Evolutionary conservation across 2,329 filamentous ascomycete genomes (phyloP), one percentile per base, ranked within the genome.

Genomic region (Cordyceps javanica): DNA sequence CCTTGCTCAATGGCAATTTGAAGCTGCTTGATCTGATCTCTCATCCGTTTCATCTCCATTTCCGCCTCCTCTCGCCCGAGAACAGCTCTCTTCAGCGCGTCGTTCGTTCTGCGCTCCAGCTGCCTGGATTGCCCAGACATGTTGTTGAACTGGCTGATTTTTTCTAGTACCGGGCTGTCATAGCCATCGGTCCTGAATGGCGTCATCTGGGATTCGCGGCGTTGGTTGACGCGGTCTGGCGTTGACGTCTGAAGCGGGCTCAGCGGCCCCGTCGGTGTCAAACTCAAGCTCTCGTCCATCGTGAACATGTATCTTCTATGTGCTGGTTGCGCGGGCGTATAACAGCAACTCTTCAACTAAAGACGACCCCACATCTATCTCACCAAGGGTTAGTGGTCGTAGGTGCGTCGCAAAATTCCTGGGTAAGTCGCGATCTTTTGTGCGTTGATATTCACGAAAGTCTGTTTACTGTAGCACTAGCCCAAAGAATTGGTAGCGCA

Each of bases 101-200:
- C 85, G 64, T 82, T 84, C 49, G 77, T 83, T 70, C 82, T 86
- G 64, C 83, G 80, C 68, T 87, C 84, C 55, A 85, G 73, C 49
- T 83, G 79, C 65, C 83, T 85, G 34, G 80, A 80, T 69, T 81
- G 77, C 62, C 78, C 73, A 58, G 86, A 81, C 45, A 90, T 76
- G 58, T 78, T 82, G 73, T 90, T 89, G 71, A 90, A 90, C 70
- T 89, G 87, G 66, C 82, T 85, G 61, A 89, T 87, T 66, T 85
- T 83, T 60, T 87, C 82, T 64, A 85, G 77, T 6, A 89, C 84
- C 23, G 82, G 82, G 64, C 81, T 83, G 60, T 84, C 82, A 61
- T 82, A 78, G 58, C 72, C 71, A 58, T 73, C 74, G 66, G 60
- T 67, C 61, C 68, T 70, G 45, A 64, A 65, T 39, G 73, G 67